A percentile compares a stretch with the other conserved stretches of the same genome.
phyloP scores from a whole-genome alignment of 768 basidiomycete genomes.

The Leccinum obscurum region DNA sequence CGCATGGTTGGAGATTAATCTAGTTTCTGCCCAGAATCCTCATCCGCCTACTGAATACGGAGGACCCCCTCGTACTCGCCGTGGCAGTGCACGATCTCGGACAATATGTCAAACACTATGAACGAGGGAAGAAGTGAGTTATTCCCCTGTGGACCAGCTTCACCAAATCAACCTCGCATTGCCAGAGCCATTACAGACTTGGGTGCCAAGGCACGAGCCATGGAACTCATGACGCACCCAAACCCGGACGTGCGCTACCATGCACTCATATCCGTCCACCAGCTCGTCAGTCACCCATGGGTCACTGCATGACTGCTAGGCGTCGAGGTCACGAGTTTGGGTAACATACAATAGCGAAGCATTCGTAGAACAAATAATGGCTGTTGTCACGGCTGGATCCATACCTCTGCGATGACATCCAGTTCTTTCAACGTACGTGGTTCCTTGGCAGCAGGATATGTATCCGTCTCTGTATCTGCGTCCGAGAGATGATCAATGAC shows the following conservation, averaged over 20 bases:
- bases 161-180: not conserved
- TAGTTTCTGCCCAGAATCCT: slow-evolving; percentile 54
- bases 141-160: not conserved
- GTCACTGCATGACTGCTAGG: slow-evolving; percentile 37
- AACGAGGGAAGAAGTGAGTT: slow-evolving; percentile 87
- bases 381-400: slow-evolving; percentile 46
- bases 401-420: slow-evolving; percentile 70
- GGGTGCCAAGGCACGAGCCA: slow-evolving; percentile 82
- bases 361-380: slow-evolving; percentile 14
- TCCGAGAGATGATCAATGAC: slow-evolving; percentile 54
- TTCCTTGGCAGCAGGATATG: slow-evolving; percentile 31
- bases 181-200: slow-evolving; percentile 76
- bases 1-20: not conserved
- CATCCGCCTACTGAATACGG: slow-evolving; percentile 64
- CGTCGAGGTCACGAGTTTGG: not conserved
- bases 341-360: slow-evolving; percentile 5
- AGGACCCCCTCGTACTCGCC: slow-evolving; percentile 77
- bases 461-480: slow-evolving; percentile 29
- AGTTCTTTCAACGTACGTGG: slow-evolving; percentile 66
- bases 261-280: slow-evolving; percentile 86
- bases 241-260: slow-evolving; percentile 91
- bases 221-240: slow-evolving; percentile 91
- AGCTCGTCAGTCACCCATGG: slow-evolving; percentile 91
- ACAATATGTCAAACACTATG: slow-evolving; percentile 90
- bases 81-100: slow-evolving; percentile 94